Base-by-base conservation (phyloP, 495 filamentous ascomycete genomes). In the Aspergillus affinis region DNA sequence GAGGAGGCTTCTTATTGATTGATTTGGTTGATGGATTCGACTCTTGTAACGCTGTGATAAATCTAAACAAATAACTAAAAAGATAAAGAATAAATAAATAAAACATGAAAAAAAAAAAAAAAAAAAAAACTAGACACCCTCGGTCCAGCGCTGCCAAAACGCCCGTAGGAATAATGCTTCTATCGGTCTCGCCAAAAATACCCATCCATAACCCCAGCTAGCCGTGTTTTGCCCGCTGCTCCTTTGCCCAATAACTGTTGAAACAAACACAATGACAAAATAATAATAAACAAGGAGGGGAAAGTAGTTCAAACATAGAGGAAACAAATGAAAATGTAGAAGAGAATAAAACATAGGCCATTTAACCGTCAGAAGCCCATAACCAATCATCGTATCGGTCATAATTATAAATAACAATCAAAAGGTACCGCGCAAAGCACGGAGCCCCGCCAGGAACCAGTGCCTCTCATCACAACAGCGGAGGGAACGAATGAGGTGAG, bases 401-500 rank as follows among this genome's bases (percentile, higher is more conserved):
- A 48, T 65, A 58, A 53, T 15, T 27, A 51, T 6, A 62, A 19
- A 41, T 23, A 5, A 52, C 18, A 30, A 48, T 26, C 59, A 63
- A 62, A 56, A 60, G 51, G 21, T 50, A 49, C 53, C 51, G 20
- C 32, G 55, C 20, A 54, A 41, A 60, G 23, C 51, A 62, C 59
- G 59, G 47, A 54, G 19, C 52, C 60, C 29, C 18, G 23, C 27
- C 55, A 46, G 23, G 13, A 29, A 51, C 47, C 26, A 48, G 51
- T 15, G 51, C 29, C 2, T 6, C 8, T 41, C 36, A 41, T 13
- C 27, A 54, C 60, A 51, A 59, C 20, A 65, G 30, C 15, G 64
- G 50, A 61, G 63, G 58, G 47, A 55, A 66, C 10, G 65, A 65
- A n/a, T 72, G 69, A 9, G 73, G 70, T 6, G 75, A 75, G 55